Percentiles rank a stretch among this genome's conserved stretches.
These are phyloP conservation scores for Eucalyptus cloeziana DNA, from an alignment of 345 rosid species.

Conservation along the genomic window DNA sequence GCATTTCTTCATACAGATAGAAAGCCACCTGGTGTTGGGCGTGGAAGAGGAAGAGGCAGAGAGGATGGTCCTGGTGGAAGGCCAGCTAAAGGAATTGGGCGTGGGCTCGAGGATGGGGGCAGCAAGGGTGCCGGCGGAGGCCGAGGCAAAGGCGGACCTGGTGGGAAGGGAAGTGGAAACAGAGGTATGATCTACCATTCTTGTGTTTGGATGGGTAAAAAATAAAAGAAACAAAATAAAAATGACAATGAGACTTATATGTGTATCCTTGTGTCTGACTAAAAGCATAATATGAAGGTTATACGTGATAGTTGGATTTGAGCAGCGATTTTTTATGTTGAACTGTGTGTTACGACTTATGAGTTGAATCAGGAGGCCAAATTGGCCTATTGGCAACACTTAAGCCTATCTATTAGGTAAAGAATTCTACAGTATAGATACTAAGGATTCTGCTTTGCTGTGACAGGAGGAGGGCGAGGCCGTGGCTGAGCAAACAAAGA, in stretches of 20 bases:
- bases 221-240: not conserved
- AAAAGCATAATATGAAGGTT: not conserved
- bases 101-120: conserved; percentile 63
- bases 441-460: not conserved
- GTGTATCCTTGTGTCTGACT: not conserved
- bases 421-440: not conserved
- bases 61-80: conserved; percentile 63
- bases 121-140: conserved; percentile 53
- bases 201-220: not conserved
- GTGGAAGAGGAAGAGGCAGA: conserved; percentile 84
- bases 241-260: not conserved
- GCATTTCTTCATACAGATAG: conserved; percentile 29
- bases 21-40: conserved; percentile 71
- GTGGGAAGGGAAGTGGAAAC: conserved; percentile 42
- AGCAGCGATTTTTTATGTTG: not conserved
- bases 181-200: conserved; percentile 27
- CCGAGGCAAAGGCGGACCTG: conserved; percentile 59
- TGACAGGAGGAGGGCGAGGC: conserved; percentile 52
- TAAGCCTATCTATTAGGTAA: not conserved
- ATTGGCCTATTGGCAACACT: not conserved
- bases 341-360: not conserved
- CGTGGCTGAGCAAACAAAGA: conserved; percentile 18
- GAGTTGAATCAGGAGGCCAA: not conserved
- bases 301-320: not conserved
- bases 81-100: conserved; percentile 50